Conservation (phyloP, 768 basidiomycete genomes). For the Coprinellus aureogranulatus region DNA sequence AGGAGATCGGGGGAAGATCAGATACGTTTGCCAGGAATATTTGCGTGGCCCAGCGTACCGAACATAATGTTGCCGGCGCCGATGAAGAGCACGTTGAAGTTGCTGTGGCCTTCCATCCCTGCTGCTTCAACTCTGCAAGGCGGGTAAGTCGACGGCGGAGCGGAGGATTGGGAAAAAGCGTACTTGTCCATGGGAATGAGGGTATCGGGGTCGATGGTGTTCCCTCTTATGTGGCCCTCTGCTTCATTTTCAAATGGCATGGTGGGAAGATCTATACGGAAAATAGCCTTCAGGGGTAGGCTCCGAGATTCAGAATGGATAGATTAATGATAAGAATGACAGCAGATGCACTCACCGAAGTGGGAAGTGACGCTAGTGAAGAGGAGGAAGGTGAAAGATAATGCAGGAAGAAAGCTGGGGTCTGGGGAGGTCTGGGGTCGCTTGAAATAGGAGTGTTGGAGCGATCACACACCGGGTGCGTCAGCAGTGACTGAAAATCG, state of each 20-base stretch:
- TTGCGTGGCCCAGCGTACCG: slow-evolving; percentile 41
- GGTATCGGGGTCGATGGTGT: slow-evolving; percentile 65
- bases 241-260: background rate
- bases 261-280: background rate
- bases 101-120: slow-evolving; percentile 53
- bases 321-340: background rate
- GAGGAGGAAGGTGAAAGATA: too few relatives aligned
- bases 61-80: slow-evolving; percentile 99
- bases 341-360: too few relatives aligned
- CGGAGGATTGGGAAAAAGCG: slow-evolving; percentile 12
- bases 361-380: too few relatives aligned
- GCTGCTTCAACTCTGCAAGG: slow-evolving; percentile 27
- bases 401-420: too few relatives aligned
- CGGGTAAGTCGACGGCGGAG: slow-evolving; percentile 12
- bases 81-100: slow-evolving; percentile 93
- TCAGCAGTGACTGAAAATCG: too few relatives aligned
- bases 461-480: too few relatives aligned
- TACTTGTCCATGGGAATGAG: slow-evolving; percentile 82
- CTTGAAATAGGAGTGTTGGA: too few relatives aligned
- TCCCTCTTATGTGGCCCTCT: background rate
- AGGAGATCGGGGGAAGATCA: background rate
- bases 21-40: background rate
- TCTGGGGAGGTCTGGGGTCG: too few relatives aligned
- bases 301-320: background rate
- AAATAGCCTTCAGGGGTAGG: background rate